Evolutionary conservation across 176 grass and related monocot species (phyloP), one percentile per base, ranked within the genome.

Genomic region (Thalia dealbata): DNA sequence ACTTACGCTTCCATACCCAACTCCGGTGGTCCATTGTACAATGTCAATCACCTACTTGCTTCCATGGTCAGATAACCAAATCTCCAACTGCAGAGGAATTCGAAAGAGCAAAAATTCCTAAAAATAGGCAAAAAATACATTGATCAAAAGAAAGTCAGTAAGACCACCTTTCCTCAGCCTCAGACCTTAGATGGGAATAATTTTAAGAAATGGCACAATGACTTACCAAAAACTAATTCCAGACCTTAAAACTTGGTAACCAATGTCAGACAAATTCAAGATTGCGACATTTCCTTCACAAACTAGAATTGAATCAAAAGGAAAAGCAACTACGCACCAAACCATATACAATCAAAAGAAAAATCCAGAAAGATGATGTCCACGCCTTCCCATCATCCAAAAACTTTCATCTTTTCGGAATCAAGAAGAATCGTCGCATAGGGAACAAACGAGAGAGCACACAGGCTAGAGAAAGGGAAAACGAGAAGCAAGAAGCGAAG

Each of bases 21-120:
- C 66, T 84, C 65, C 54, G 81, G n/a, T 60, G 59, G 74, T 88
- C 83, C 85, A 88, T 92, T 52, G 73, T 26, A 14, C 78, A 78
- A 66, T 67, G 52, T 65, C 66, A 52, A 63, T 50, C 69, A 54
- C 30, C 46, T 66, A 66, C 59, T 25, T 61, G 56, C 3, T 61
- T 61, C 63, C 3, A 58, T 58, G 54, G 3, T 58, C 54, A 1
- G 54, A 23, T 23, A 1, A n/a, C 18, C 54, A 58, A 14, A 18
- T 58, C 21, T 19, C 15, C 54, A 56, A 56, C 6, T 22, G 18
- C 18, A 6, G 16, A 22, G 52, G 7, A 56, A 6, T 56, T n/a
- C 15, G n/a, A 58, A 19, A 22, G 19, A 14, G 15, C 7, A 58
- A 1, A 58, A 58, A 58, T 22, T 56, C 52, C 52, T 55, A 21